Evolutionary conservation across 2,329 filamentous ascomycete genomes (phyloP).

Genomic region (Botryotinia calthae): DNA sequence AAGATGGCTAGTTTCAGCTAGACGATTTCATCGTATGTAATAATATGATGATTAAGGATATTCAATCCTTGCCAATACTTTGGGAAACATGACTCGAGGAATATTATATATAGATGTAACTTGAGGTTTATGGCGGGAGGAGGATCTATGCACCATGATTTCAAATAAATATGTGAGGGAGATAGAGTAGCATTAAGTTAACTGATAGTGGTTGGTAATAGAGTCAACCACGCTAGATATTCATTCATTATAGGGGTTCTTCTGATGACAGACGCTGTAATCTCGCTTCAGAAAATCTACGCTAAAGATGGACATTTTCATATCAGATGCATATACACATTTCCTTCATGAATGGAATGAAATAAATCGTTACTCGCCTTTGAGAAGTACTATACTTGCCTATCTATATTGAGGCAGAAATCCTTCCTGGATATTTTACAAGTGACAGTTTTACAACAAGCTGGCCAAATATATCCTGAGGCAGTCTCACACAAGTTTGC

Average conservation of each 20-base stretch:
- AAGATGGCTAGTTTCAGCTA: conserved; percentile 8
- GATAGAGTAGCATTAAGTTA: neutral
- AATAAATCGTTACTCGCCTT: neutral
- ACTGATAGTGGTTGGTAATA: neutral
- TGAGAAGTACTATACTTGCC: neutral
- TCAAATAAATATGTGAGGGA: neutral
- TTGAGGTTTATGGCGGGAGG: neutral
- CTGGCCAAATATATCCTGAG: neutral
- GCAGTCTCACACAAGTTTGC: neutral
- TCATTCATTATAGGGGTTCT: neutral
- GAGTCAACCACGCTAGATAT: neutral
- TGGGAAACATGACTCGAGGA: neutral
- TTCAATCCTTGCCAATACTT: neutral
- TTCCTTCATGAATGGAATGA: neutral
- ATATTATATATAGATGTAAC: neutral
- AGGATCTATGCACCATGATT: neutral
- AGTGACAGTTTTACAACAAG: neutral
- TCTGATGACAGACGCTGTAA: neutral
- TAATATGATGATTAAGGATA: neutral
- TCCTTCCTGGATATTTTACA: too few species aligned
- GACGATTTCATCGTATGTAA: neutral
- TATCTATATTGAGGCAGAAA: neutral
- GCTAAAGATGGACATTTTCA: neutral
- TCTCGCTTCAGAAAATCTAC: neutral
- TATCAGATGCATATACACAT: neutral